Evolutionary conservation across 768 basidiomycete species (phyloP).

Genomic region (Agaricus subrufescens): DNA sequence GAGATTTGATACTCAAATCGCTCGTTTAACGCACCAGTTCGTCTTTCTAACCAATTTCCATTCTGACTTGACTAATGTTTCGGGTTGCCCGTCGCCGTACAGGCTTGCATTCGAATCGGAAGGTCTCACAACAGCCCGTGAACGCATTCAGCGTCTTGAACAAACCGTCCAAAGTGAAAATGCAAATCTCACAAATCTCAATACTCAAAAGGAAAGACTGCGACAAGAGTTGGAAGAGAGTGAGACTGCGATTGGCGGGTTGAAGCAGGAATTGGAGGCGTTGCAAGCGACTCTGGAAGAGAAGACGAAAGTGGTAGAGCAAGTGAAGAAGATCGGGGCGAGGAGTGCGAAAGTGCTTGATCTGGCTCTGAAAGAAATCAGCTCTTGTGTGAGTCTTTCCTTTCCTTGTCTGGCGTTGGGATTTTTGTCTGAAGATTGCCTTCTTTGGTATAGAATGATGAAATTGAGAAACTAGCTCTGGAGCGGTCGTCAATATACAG

Average conservation of each 20-base stretch:
- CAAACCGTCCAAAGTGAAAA: slow-evolving; percentile 49
- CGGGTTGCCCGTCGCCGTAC: not conserved
- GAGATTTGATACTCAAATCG: slow-evolving; percentile 82
- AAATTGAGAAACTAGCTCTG: slow-evolving; percentile 82
- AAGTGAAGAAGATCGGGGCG: slow-evolving; percentile 62
- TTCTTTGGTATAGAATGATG: slow-evolving; percentile 44
- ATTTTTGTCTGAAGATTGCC: not conserved
- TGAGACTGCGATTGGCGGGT: slow-evolving; percentile 47
- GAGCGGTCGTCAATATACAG: slow-evolving; percentile 87
- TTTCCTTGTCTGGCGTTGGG: not conserved
- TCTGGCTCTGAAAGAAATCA: slow-evolving; percentile 87
- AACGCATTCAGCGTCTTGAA: slow-evolving; percentile 55
- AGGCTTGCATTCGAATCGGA: slow-evolving; percentile 83
- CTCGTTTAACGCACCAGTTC: slow-evolving; percentile 81
- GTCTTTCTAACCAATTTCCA: slow-evolving; percentile 17
- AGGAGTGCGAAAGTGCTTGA: slow-evolving; percentile 79
- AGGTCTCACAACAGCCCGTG: slow-evolving; percentile 58
- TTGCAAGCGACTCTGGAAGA: slow-evolving; percentile 67
- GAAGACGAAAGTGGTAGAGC: slow-evolving; percentile 69
- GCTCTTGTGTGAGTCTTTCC: slow-evolving; percentile 50
- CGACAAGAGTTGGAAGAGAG: slow-evolving; percentile 57
- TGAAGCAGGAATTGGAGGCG: slow-evolving; percentile 58
- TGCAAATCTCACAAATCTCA: slow-evolving; percentile 45
- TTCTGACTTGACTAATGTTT: no score
- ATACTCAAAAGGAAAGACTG: slow-evolving; percentile 49